phyloP scores from a whole-genome alignment of 495 filamentous ascomycete species.

The Saxophila tyrrhenica region DNA sequence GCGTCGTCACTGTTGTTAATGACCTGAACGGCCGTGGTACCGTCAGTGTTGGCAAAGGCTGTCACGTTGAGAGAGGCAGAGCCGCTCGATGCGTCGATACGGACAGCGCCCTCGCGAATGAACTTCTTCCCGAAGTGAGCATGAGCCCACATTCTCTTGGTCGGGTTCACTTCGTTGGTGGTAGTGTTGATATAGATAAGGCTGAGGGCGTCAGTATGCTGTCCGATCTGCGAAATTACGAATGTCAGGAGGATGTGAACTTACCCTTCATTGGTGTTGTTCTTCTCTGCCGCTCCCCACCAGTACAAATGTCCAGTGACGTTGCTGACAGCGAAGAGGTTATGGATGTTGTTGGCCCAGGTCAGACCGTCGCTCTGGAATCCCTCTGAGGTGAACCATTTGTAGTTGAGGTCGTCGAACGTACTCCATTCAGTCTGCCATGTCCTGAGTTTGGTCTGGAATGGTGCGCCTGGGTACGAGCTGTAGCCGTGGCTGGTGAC shows the following conservation, averaged over 20 bases:
- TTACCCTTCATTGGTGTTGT: conserved; percentile 16
- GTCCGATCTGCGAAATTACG: no score
- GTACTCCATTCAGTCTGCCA: conserved; percentile 46
- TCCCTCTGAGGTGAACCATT: conserved; percentile 38
- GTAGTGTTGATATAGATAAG: conserved; percentile 32
- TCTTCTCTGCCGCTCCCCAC: conserved; percentile 32
- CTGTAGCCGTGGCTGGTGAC: conserved; percentile 43
- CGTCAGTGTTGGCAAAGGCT: conserved; percentile 40
- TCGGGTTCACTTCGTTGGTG: conserved; percentile 19
- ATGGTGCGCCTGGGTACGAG: conserved; percentile 28
- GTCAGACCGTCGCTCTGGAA: conserved; percentile 39
- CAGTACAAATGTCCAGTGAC: conserved; percentile 42
- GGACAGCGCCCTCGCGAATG: conserved; percentile 37
- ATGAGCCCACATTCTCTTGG: conserved; percentile 41
- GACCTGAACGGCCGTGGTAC: conserved; percentile 34
- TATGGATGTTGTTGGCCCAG: conserved; percentile 45
- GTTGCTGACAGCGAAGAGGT: conserved; percentile 32
- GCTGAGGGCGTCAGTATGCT: no score
- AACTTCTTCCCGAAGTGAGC: conserved; percentile 36
- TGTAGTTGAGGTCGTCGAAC: conserved; percentile 33
- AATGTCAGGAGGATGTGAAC: no score
- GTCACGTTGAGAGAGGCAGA: conserved; percentile 26
- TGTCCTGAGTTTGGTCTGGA: conserved; percentile 31
- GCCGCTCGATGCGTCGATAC: conserved; percentile 29
- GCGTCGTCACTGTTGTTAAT: conserved; percentile 33